Percentiles rank a stretch among this genome's conserved stretches.
phyloP scores from a whole-genome alignment of 2,329 filamentous ascomycete species.

The Nigrospora osmanthi region DNA sequence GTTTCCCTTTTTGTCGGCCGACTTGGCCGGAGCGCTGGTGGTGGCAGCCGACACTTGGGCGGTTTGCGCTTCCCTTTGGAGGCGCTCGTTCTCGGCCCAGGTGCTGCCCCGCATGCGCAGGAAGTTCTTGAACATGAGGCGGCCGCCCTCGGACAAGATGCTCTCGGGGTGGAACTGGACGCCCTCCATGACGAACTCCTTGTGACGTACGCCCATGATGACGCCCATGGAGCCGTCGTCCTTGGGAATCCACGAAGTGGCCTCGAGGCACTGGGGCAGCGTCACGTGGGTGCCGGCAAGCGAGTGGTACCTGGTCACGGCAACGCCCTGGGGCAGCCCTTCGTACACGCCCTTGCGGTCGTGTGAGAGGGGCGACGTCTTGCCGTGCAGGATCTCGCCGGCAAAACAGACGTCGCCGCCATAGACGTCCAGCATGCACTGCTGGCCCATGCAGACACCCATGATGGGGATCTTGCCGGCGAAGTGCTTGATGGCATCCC shows the following conservation, averaged over 20 bases:
- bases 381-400: slow-evolving; percentile 93
- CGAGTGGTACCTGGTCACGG: slow-evolving; percentile 93
- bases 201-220: slow-evolving; percentile 96
- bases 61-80: slow-evolving; percentile 34
- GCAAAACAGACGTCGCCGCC: slow-evolving; percentile 87
- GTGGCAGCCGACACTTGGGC: slow-evolving; percentile 15
- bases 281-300: slow-evolving; percentile 86
- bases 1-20: slow-evolving; percentile 58
- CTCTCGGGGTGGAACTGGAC: slow-evolving; percentile 98
- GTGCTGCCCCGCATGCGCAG: slow-evolving; percentile 80
- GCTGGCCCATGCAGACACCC: slow-evolving; percentile 99
- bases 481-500: slow-evolving; percentile 84
- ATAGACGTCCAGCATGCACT: slow-evolving; percentile 93
- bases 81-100: slow-evolving; percentile 71
- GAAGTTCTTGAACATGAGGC: slow-evolving; percentile 89
- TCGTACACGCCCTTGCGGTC: slow-evolving; percentile 89
- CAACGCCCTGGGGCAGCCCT: slow-evolving; percentile 69
- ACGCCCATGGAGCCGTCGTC: slow-evolving; percentile 73
- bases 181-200: slow-evolving; percentile 82
- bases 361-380: slow-evolving; percentile 85
- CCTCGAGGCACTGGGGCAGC: slow-evolving; percentile 75
- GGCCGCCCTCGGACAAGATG: slow-evolving; percentile 84
- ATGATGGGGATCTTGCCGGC: slow-evolving; percentile 90
- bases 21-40: slow-evolving; percentile 16
- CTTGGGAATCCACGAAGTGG: slow-evolving; percentile 80